Conservation (phyloP, 2,329 filamentous ascomycete genomes). For the Aspergillus sp. region DNA sequence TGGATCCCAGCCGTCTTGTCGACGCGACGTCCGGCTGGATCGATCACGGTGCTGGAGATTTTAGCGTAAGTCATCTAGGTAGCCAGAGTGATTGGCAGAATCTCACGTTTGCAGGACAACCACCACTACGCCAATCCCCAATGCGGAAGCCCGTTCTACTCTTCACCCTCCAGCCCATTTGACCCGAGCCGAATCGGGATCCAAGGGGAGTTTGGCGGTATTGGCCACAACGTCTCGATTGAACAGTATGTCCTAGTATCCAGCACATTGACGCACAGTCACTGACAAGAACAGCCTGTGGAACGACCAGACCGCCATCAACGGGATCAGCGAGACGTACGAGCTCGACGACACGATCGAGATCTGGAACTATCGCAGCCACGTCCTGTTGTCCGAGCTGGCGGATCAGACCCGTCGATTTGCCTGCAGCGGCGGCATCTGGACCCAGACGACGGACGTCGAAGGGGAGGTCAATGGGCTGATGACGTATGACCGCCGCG, state of each 20-base stretch:
- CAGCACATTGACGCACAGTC: background rate
- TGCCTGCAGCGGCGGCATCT: slow-evolving; percentile 66
- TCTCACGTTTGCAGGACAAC: slow-evolving; percentile 52
- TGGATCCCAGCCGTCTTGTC: slow-evolving; percentile 65
- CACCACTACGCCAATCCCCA: slow-evolving; percentile 71
- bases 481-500: slow-evolving; percentile 65
- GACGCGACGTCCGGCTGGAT: slow-evolving; percentile 65
- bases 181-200: slow-evolving; percentile 63
- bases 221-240: slow-evolving; percentile 63
- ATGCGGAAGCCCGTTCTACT: slow-evolving; percentile 69
- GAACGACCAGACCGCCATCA: slow-evolving; percentile 61
- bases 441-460: slow-evolving; percentile 73
- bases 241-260: slow-evolving; percentile 51
- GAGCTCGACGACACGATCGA: slow-evolving; percentile 60
- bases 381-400: slow-evolving; percentile 50
- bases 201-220: slow-evolving; percentile 70
- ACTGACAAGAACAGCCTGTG: slow-evolving; percentile 52
- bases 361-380: slow-evolving; percentile 66
- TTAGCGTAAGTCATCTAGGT: slow-evolving; percentile 33
- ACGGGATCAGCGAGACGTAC: slow-evolving; percentile 65
- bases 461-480: slow-evolving; percentile 74
- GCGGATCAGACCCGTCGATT: slow-evolving; percentile 52
- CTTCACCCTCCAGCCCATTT: slow-evolving; percentile 54
- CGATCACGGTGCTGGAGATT: slow-evolving; percentile 68
- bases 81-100: background rate